Evolutionary conservation across 805 yeast genomes (phyloP).

Genomic region (Starmera amethionina): DNA sequence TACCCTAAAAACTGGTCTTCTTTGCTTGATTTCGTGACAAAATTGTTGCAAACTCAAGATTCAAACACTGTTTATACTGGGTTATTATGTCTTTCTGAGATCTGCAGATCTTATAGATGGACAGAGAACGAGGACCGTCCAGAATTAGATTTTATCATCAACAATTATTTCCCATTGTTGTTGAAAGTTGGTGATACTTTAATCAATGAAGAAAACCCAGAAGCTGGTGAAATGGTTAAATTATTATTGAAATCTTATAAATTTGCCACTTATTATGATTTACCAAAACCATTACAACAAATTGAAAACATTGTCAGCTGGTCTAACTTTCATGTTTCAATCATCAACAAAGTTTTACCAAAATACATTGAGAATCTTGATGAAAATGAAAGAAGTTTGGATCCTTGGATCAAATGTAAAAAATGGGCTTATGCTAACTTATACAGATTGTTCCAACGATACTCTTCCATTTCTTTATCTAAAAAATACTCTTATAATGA

Average conservation of each 20-base stretch:
- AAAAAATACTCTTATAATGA: constrained; percentile 46
- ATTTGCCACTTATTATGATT: constrained; percentile 60
- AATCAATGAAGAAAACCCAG: constrained; percentile 29
- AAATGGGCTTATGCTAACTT: constrained; percentile 87
- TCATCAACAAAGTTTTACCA: constrained; percentile 55
- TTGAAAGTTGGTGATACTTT: constrained; percentile 54
- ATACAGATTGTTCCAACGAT: constrained; percentile 60
- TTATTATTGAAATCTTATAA: constrained; percentile 69
- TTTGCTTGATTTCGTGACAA: constrained; percentile 35
- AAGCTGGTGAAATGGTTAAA: constrained; percentile 64
- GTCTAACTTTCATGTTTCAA: constrained; percentile 67
- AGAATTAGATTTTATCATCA: constrained; percentile 43
- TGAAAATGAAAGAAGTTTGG: constrained; percentile 37
- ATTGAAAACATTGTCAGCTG: constrained; percentile 46
- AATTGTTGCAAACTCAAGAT: constrained; percentile 35
- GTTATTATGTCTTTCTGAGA: constrained; percentile 56
- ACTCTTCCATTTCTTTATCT: constrained; percentile 41
- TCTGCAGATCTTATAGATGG: constrained; percentile 68
- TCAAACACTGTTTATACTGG: constrained; percentile 49
- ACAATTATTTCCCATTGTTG: constrained; percentile 54
- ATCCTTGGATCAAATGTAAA: constrained; percentile 65
- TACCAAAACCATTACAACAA: constrained; percentile 57
- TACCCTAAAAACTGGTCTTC: constrained; percentile 47
- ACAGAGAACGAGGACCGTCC: constrained; percentile 43
- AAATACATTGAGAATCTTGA: constrained; percentile 38